phyloP scores from a whole-genome alignment of 768 basidiomycete species.

The Wakefieldia striispora region DNA sequence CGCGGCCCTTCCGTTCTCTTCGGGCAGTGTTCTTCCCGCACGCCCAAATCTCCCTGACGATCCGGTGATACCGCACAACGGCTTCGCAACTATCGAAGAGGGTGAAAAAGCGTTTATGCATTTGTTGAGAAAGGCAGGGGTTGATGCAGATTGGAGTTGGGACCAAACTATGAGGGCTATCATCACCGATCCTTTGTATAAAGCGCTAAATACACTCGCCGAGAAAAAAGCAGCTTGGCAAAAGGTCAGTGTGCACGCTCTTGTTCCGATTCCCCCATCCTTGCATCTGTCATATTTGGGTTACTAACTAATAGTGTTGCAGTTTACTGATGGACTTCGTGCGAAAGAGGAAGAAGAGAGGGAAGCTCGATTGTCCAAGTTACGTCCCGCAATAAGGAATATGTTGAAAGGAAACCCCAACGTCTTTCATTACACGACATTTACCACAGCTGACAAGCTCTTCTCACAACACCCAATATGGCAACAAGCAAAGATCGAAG shows the following conservation, averaged over 20 bases:
- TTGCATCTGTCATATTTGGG: not conserved
- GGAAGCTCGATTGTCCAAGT: slow-evolving; percentile 77
- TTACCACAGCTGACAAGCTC: slow-evolving; percentile 81
- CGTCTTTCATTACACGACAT: slow-evolving; percentile 90
- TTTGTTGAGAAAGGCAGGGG: slow-evolving; percentile 83
- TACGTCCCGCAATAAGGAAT: slow-evolving; percentile 83
- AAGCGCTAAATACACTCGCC: slow-evolving; percentile 86
- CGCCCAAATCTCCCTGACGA: slow-evolving; percentile 83
- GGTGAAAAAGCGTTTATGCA: slow-evolving; percentile 94
- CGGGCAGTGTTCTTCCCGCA: slow-evolving; percentile 61
- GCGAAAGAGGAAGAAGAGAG: slow-evolving; percentile 84
- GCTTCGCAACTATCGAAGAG: slow-evolving; percentile 82
- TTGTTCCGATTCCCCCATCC: not conserved
- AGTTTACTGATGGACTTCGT: slow-evolving; percentile 74
- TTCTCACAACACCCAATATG: slow-evolving; percentile 89
- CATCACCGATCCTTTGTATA: slow-evolving; percentile 97
- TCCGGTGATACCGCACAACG: slow-evolving; percentile 86
- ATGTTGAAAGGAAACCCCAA: slow-evolving; percentile 85
- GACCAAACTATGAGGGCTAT: slow-evolving; percentile 97
- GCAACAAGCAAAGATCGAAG: slow-evolving; percentile 81
- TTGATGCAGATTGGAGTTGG: slow-evolving; percentile 95
- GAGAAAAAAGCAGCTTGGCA: slow-evolving; percentile 95
- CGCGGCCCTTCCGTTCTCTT: slow-evolving; percentile 61
- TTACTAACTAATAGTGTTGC: slow-evolving; percentile 8
- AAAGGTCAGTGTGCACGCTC: slow-evolving; percentile 56